These are phyloP conservation scores for Melampsora larici-populina DNA, from an alignment of 1,284 basidiomycete species.

Conservation along the genomic window DNA sequence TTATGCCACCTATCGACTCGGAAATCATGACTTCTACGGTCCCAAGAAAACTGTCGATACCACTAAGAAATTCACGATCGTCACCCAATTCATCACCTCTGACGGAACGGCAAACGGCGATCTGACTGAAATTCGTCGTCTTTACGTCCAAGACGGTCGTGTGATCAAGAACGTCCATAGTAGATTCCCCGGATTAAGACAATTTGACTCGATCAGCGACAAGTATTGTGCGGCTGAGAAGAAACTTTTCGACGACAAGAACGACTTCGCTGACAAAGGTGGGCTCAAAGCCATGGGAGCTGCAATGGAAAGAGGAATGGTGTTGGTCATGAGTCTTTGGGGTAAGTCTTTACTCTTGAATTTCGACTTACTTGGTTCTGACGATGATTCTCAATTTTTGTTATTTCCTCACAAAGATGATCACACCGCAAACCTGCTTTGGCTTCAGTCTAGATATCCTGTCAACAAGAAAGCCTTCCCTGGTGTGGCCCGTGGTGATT, in stretches of 20 bases:
- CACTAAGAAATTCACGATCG: constrained; percentile 9
- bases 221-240: constrained; percentile 18
- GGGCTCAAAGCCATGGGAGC: constrained; percentile 10
- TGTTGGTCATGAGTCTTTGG: constrained; percentile 32
- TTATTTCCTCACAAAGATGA: background rate
- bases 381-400: too few relatives aligned
- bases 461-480: background rate
- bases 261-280: background rate
- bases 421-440: constrained; percentile 8
- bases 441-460: constrained; percentile 9
- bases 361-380: too few relatives aligned
- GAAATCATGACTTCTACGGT: constrained; percentile 13
- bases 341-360: background rate
- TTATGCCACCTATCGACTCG: constrained; percentile 15
- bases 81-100: constrained; percentile 32
- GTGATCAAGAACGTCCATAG: too few relatives aligned
- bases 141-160: background rate
- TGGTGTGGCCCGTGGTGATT: background rate
- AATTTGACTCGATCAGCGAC: constrained; percentile 6
- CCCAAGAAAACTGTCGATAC: constrained; percentile 21
- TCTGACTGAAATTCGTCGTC: constrained; percentile 10
- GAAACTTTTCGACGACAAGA: background rate
- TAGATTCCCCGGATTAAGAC: too few relatives aligned
- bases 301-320: constrained; percentile 18
- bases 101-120: constrained; percentile 11